phyloP scores from a whole-genome alignment of 2,329 filamentous ascomycete species.

The Venturia nashicola region DNA sequence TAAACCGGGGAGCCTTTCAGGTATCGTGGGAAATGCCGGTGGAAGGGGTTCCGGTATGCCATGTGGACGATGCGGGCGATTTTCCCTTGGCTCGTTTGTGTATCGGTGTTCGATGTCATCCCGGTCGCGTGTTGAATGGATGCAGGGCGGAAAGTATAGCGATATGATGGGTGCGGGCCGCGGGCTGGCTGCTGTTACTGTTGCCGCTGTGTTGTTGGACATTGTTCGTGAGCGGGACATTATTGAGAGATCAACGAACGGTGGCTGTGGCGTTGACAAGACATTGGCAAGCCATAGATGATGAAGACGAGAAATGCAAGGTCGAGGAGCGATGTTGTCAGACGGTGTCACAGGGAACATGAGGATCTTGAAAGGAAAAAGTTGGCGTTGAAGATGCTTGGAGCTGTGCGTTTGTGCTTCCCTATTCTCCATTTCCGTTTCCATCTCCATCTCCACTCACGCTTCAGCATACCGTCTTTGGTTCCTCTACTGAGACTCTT shows the following conservation, averaged over 20 bases:
- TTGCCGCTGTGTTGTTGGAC: background rate
- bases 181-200: background rate
- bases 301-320: background rate
- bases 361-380: background rate
- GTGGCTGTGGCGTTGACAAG: background rate
- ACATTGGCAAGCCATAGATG: background rate
- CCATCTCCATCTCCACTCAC: background rate
- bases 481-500: no score
- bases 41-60: background rate
- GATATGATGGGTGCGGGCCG: background rate
- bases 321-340: background rate
- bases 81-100: background rate
- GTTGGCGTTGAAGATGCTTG: background rate
- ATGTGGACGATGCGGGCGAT: background rate
- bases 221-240: background rate
- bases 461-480: background rate
- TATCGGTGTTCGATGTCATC: background rate
- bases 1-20: background rate
- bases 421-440: background rate
- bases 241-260: background rate
- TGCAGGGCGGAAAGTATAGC: background rate
- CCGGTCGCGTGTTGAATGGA: background rate
- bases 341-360: background rate
- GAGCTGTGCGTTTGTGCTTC: background rate
- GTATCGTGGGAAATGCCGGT: background rate